A percentile compares a stretch with the other conserved stretches of the same genome.
These are phyloP conservation scores for Populus euphratica DNA, from an alignment of 345 rosid genomes.

Conservation along the genomic window DNA sequence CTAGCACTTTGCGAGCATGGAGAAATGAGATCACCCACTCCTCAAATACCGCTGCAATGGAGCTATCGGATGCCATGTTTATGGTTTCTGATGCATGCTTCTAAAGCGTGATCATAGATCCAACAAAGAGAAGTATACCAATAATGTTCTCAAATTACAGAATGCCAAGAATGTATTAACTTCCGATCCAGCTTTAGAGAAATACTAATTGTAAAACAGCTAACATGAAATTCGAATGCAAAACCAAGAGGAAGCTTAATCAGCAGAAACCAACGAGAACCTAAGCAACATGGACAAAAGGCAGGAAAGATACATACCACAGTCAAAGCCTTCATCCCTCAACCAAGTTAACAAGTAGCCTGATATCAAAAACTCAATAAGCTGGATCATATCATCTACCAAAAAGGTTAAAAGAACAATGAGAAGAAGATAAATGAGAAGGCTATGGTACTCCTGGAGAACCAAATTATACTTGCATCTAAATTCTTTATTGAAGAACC, in stretches of 20 bases:
- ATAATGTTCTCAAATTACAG: not conserved
- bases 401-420: not conserved
- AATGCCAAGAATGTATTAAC: not conserved
- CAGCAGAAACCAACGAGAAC: not conserved
- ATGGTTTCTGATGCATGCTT: not conserved
- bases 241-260: not conserved
- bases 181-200: not conserved
- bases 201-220: not conserved
- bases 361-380: constrained; percentile 64
- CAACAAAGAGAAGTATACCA: too few species aligned
- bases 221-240: not conserved
- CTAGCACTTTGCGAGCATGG: constrained; percentile 62
- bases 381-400: constrained; percentile 68
- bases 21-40: constrained; percentile 67
- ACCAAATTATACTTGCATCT: not conserved
- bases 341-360: constrained; percentile 69
- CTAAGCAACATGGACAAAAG: not conserved
- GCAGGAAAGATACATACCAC: constrained; percentile 32
- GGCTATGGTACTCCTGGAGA: not conserved
- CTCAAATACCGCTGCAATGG: constrained; percentile 57
- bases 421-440: not conserved
- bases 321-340: constrained; percentile 43
- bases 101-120: not conserved
- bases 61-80: constrained; percentile 8
- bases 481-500: not conserved